Evolutionary conservation across 148 eudicot genomes (phyloP).

Genomic region (Diospyros kaki): DNA sequence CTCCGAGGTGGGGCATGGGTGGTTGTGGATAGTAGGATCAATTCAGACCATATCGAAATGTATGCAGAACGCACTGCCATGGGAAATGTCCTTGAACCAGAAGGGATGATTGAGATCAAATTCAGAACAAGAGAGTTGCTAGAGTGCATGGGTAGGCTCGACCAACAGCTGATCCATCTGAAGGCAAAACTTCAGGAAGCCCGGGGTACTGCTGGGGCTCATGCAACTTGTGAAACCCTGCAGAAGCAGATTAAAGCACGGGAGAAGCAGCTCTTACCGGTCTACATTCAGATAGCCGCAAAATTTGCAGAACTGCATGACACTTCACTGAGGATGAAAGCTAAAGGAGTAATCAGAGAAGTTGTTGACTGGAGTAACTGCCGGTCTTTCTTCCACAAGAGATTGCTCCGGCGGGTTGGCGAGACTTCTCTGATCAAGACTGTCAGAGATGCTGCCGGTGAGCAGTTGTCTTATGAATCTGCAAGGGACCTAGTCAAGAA

Average conservation of each 20-base stretch:
- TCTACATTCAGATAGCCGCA: slow-evolving; percentile 93
- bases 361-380: slow-evolving; percentile 76
- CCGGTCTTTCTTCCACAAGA: slow-evolving; percentile 65
- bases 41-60: slow-evolving; percentile 93
- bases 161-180: slow-evolving; percentile 54
- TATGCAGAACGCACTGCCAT: slow-evolving; percentile 89
- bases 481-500: slow-evolving; percentile 64
- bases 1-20: slow-evolving; percentile 99
- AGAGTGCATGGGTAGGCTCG: slow-evolving; percentile 92
- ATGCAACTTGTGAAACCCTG: slow-evolving; percentile 35
- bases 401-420: slow-evolving; percentile 64
- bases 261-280: slow-evolving; percentile 81
- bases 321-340: slow-evolving; percentile 88
- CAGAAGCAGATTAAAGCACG: slow-evolving; percentile 68
- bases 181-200: slow-evolving; percentile 67
- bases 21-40: slow-evolving; percentile 88
- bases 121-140: slow-evolving; percentile 69
- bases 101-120: slow-evolving; percentile 94
- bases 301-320: slow-evolving; percentile 95
- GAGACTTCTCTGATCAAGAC: slow-evolving; percentile 70
- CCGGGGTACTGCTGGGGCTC: slow-evolving; percentile 23
- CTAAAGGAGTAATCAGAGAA: slow-evolving; percentile 74
- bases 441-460: slow-evolving; percentile 75
- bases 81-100: slow-evolving; percentile 97
- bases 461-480: slow-evolving; percentile 51